These are phyloP conservation scores for Hyaloperonospora brassicae DNA, from an alignment of 352 stramenopile species.

Conservation along the genomic window DNA sequence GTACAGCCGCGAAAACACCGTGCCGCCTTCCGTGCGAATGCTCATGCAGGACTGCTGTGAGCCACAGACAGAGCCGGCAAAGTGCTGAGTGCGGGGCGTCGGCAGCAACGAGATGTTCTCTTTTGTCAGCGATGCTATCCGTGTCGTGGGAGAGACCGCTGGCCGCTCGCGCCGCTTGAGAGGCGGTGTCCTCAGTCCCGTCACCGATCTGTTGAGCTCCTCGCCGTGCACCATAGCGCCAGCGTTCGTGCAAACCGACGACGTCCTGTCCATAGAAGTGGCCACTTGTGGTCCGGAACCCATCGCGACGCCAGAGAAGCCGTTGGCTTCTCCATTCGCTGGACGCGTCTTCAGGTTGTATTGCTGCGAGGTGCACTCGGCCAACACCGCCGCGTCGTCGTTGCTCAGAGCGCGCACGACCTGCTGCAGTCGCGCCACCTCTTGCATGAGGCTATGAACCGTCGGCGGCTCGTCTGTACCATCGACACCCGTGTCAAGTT, in stretches of 20 bases:
- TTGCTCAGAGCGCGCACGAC: conserved; percentile 35
- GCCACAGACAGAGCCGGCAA: conserved; percentile 51
- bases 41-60: conserved; percentile 71
- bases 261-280: conserved; percentile 22
- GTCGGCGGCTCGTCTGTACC: conserved; percentile 31
- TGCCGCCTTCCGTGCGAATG: conserved; percentile 64
- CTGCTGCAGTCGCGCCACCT: conserved; percentile 41
- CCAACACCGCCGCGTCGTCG: too few species aligned
- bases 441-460: conserved; percentile 47
- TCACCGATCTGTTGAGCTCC: conserved; percentile 11
- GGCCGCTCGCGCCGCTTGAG: conserved; percentile 17
- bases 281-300: conserved; percentile 21
- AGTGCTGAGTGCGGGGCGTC: conserved; percentile 34
- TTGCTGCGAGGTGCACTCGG: conserved; percentile 17
- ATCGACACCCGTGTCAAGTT: conserved; percentile 20
- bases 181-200: conserved; percentile 33
- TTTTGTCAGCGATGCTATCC: conserved; percentile 61
- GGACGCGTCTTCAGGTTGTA: conserved; percentile 20
- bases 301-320: conserved; percentile 22
- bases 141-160: conserved; percentile 20
- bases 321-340: conserved; percentile 18
- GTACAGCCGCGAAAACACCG: conserved; percentile 77
- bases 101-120: conserved; percentile 77
- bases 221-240: conserved; percentile 10
- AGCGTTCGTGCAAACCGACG: conserved; percentile 26